Conservation (phyloP, 2,329 filamentous ascomycete species). For the Alternaria sp. region DNA sequence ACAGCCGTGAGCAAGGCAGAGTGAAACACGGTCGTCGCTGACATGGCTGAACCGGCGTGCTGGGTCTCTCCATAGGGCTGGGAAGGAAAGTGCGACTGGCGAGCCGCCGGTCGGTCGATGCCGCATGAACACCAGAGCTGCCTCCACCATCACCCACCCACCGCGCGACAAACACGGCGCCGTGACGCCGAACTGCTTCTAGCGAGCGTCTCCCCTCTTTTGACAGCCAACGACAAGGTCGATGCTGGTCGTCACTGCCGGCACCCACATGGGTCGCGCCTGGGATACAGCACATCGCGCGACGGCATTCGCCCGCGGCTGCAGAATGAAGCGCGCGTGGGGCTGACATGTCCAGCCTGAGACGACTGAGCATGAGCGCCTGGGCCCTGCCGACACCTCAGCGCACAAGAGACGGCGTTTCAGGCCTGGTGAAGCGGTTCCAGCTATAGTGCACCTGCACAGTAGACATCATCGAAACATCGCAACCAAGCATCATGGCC, state of each 20-base stretch:
- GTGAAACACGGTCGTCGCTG: constrained; percentile 31
- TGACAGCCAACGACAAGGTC: neutral
- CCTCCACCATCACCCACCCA: neutral
- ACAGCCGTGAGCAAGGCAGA: constrained; percentile 9
- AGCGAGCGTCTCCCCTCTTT: constrained; percentile 1
- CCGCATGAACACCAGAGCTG: constrained; percentile 13
- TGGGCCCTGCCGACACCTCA: constrained; percentile 4
- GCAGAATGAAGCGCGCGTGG: constrained; percentile 9
- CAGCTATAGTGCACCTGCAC: constrained; percentile 11
- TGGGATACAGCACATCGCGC: constrained; percentile 2
- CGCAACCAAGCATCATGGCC: neutral
- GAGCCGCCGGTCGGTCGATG: constrained; percentile 10
- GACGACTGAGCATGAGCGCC: constrained; percentile 3
- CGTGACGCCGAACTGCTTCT: constrained; percentile 1
- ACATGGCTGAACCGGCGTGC: constrained; percentile 28
- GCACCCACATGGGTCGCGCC: constrained; percentile 4
- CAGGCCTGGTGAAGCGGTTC: constrained; percentile 6
- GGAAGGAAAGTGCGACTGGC: constrained; percentile 16
- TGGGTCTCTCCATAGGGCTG: constrained; percentile 26
- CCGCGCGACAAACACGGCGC: constrained; percentile 2
- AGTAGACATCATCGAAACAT: constrained; percentile 4
- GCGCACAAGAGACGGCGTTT: constrained; percentile 4
- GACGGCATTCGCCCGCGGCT: constrained; percentile 6
- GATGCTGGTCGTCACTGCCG: constrained; percentile 4
- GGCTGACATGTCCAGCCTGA: constrained; percentile 9